Percentiles rank a stretch among this genome's conserved stretches.
phyloP scores from a whole-genome alignment of 768 basidiomycete genomes.

The Termitomyces sp. region DNA sequence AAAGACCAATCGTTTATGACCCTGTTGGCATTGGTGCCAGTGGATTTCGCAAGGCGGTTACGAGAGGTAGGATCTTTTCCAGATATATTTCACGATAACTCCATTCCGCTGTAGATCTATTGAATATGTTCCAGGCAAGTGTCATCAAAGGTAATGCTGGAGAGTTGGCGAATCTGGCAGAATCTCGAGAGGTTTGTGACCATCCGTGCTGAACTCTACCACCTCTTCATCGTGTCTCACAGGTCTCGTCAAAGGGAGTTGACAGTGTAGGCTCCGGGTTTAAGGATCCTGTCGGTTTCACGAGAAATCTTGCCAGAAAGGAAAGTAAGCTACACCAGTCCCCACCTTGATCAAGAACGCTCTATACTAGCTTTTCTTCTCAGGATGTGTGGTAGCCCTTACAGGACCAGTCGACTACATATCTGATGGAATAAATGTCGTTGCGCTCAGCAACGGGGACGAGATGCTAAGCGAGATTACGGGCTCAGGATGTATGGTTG shows the following conservation, averaged over 20 bases:
- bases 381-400: conserved; percentile 77
- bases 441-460: conserved; percentile 73
- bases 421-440: conserved; percentile 69
- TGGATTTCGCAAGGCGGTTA: conserved; percentile 54
- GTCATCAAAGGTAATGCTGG: conserved; percentile 95
- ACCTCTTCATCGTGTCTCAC: background rate
- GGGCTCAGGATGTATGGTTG: conserved; percentile 84
- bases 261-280: conserved; percentile 81
- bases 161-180: conserved; percentile 75
- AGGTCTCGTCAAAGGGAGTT: conserved; percentile 79
- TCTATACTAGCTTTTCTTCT: background rate
- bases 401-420: conserved; percentile 81
- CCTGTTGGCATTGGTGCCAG: conserved; percentile 92
- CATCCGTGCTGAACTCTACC: background rate
- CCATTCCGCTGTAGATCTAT: conserved; percentile 59
- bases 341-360: too few relatives aligned
- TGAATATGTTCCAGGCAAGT: conserved; percentile 76
- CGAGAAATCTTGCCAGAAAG: conserved; percentile 60
- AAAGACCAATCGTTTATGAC: conserved; percentile 81
- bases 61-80: conserved; percentile 37
- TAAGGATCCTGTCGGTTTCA: conserved; percentile 64
- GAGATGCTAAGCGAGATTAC: conserved; percentile 73
- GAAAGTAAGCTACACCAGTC: conserved; percentile 51
- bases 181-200: conserved; percentile 61
- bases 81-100: background rate